phyloP scores from a whole-genome alignment of 768 basidiomycete species.

The Termitomyces sp. region DNA sequence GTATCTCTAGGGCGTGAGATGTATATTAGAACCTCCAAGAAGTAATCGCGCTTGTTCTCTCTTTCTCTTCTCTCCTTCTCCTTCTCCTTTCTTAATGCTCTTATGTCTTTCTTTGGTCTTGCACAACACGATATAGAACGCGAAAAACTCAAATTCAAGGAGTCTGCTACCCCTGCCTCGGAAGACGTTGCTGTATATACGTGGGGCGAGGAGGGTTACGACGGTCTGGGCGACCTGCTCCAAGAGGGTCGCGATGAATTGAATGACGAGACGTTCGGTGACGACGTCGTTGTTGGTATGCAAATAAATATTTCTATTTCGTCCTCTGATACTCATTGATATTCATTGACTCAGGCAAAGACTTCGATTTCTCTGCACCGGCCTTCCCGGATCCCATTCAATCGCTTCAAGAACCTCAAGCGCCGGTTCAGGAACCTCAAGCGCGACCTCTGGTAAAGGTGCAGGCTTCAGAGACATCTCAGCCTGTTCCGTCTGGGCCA shows the following conservation, averaged over 20 bases:
- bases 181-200: conserved; percentile 89
- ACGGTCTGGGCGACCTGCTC: conserved; percentile 82
- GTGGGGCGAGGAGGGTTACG: conserved; percentile 88
- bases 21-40: conserved; percentile 6
- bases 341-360: conserved; percentile 53
- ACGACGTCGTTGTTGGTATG: conserved; percentile 65
- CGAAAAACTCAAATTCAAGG: conserved; percentile 52
- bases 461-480: conserved; percentile 13
- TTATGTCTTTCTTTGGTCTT: conserved; percentile 85
- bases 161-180: conserved; percentile 43
- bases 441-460: conserved; percentile 14
- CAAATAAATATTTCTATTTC: conserved; percentile 12
- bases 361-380: conserved; percentile 79
- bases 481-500: conserved; percentile 14
- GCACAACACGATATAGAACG: conserved; percentile 57
- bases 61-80: conserved; percentile 5
- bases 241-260: conserved; percentile 89
- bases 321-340: background rate
- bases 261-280: conserved; percentile 97
- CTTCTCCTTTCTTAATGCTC: conserved; percentile 24
- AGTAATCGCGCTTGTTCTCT: background rate
- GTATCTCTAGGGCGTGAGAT: conserved; percentile 10
- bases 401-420: conserved; percentile 12
- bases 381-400: conserved; percentile 26
- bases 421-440: background rate